A percentile compares a stretch with the other conserved stretches of the same genome.
Evolutionary conservation across 2,329 filamentous ascomycete species (phyloP).

Genomic region (Verruconis gallopava): DNA sequence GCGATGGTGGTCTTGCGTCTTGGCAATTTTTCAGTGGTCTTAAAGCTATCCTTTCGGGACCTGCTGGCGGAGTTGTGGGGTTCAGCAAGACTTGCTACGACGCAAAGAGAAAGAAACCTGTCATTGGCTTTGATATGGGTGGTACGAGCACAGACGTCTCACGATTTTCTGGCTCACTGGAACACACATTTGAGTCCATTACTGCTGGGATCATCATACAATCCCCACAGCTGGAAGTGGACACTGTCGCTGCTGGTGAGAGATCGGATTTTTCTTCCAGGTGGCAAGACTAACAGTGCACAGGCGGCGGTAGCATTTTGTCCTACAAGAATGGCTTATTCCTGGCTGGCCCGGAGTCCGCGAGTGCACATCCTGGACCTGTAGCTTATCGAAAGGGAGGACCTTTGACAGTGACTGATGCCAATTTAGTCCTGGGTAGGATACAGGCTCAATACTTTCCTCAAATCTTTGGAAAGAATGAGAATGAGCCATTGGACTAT

Average conservation of each 20-base stretch:
- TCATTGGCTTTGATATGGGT: conserved; percentile 95
- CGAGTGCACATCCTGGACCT: conserved; percentile 77
- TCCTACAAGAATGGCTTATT: conserved; percentile 87
- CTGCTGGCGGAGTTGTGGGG: conserved; percentile 85
- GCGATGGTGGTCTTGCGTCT: conserved; percentile 58
- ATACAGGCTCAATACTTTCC: conserved; percentile 85
- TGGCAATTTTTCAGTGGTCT: conserved; percentile 74
- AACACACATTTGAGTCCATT: conserved; percentile 89
- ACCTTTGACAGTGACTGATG: conserved; percentile 84
- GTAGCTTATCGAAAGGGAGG: conserved; percentile 86
- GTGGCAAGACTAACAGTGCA: conserved; percentile 1
- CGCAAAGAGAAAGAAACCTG: conserved; percentile 62
- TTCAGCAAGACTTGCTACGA: conserved; percentile 90
- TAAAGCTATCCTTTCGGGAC: conserved; percentile 74
- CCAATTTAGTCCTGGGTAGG: conserved; percentile 73
- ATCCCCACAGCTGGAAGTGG: conserved; percentile 84
- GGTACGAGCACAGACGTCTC: conserved; percentile 89
- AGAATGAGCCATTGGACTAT: conserved; percentile 66
- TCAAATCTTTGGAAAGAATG: conserved; percentile 85
- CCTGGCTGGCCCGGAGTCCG: conserved; percentile 79
- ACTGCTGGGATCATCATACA: conserved; percentile 91
- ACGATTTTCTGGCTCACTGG: conserved; percentile 74
- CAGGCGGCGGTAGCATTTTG: conserved; percentile 66
- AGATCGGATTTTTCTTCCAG: neutral
- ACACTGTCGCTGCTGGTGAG: conserved; percentile 68